These are phyloP conservation scores for Erythrobasidium hasegawianum DNA, from an alignment of 1,284 basidiomycete species.

Conservation along the genomic window DNA sequence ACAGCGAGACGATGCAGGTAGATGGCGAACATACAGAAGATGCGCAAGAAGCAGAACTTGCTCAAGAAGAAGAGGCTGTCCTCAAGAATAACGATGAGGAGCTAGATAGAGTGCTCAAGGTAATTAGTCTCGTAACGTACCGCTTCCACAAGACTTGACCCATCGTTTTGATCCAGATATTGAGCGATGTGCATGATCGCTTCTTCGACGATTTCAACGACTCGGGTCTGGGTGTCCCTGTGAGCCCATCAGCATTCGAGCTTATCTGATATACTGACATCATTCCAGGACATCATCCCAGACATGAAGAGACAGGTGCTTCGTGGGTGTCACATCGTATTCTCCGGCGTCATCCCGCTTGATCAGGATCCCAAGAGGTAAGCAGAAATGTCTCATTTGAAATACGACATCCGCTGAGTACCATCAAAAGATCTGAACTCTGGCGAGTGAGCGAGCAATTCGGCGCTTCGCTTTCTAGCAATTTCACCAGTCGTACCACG, in stretches of 20 bases:
- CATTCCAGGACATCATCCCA: slow-evolving; percentile 63
- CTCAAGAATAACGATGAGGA: slow-evolving; percentile 86
- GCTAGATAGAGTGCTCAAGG: slow-evolving; percentile 68
- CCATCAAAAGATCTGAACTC: slow-evolving; percentile 66
- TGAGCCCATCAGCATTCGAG: not conserved
- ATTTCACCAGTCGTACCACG: slow-evolving; percentile 65
- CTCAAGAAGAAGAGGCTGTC: slow-evolving; percentile 59
- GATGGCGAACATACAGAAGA: slow-evolving; percentile 35
- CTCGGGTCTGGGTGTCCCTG: slow-evolving; percentile 7
- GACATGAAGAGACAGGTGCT: slow-evolving; percentile 71
- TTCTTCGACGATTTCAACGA: slow-evolving; percentile 58
- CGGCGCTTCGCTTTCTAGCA: slow-evolving; percentile 73
- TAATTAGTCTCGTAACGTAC: too few species aligned
- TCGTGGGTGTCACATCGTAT: slow-evolving; percentile 72
- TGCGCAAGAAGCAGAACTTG: slow-evolving; percentile 24
- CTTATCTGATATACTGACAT: not conserved
- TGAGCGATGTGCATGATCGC: slow-evolving; percentile 68
- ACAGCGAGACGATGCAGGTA: not conserved
- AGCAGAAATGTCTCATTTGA: too few species aligned
- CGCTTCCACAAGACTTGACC: too few species aligned
- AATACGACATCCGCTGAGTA: not conserved
- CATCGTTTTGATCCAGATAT: slow-evolving; percentile 58
- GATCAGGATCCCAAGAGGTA: slow-evolving; percentile 66
- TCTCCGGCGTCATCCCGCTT: slow-evolving; percentile 89
- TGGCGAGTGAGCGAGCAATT: slow-evolving; percentile 85